Evolutionary conservation across 1,284 basidiomycete species (phyloP), one percentile per base, ranked within the genome.

Genomic region (Irpex lacteus): DNA sequence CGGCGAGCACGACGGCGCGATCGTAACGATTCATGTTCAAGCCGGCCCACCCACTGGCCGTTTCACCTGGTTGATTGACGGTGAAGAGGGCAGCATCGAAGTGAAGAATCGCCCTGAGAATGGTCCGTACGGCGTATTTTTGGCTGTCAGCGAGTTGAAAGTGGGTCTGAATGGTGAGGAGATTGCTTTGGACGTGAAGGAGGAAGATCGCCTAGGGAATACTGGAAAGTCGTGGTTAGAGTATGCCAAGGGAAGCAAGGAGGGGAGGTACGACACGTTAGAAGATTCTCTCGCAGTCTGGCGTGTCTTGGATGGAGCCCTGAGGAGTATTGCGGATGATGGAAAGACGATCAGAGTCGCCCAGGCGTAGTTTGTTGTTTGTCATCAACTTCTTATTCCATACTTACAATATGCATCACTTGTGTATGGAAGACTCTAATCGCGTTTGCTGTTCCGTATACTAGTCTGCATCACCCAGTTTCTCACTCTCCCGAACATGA

Each of bases 241-340:
- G 60, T 74, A 69, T 66, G 75, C 81, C 40, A 76, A 74, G 66
- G 79, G 79, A 63, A 76, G 77, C 52, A 75, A 75, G 11, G 59
- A 60, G 13, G 40, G 40, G 26, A 4, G 26, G 13, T 73, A 71
- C 64, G 66, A 74, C 32, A 75, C 73, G 2, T 67, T 77, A 19
- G 77, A 78, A n/a, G 75, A 77, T 58, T 75, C 76, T 37, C 60
- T 65, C 13, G 49, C 13, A 19, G 15, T 62, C n/a, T 55, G 59
- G 32, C 60, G 60, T 34, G 60, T 62, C 13, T 49, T 65, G 9
- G 65, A 66, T n/a, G 65, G 57, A 38, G 58, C 52, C 4, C 50
- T 66, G n/a, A 34, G 8, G 4, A 63, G 61, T 50, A 61, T 60
- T 36, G 44, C 54, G 18, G 54, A 60, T n/a, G 65, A 53, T 44